These are phyloP conservation scores for Peniophora sp. DNA, from an alignment of 1,284 basidiomycete genomes.

Conservation along the genomic window DNA sequence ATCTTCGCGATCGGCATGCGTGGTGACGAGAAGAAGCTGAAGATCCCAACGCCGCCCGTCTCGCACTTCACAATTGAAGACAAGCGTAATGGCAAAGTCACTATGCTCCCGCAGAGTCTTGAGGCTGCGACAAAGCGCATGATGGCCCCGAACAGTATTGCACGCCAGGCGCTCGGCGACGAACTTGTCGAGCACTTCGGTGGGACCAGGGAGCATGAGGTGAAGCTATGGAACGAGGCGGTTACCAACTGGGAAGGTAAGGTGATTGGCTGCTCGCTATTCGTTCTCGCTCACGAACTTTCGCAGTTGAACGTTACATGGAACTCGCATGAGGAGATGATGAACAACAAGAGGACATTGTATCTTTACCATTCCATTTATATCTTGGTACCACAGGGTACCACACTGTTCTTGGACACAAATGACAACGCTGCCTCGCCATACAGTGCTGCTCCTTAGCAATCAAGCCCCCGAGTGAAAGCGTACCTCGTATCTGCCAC, in stretches of 20 bases:
- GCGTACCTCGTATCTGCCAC: no score
- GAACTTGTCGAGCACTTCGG: constrained; percentile 92
- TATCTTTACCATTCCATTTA: no score
- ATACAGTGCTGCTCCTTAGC: no score
- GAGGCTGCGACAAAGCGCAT: constrained; percentile 76
- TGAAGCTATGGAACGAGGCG: constrained; percentile 79
- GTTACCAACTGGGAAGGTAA: constrained; percentile 93
- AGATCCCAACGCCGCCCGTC: constrained; percentile 69
- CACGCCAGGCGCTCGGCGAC: constrained; percentile 82
- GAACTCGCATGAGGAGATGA: constrained; percentile 53
- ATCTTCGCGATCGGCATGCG: constrained; percentile 83
- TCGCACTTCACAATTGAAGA: constrained; percentile 49
- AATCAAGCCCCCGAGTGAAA: no score
- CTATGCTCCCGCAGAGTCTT: constrained; percentile 71
- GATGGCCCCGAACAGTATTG: constrained; percentile 72
- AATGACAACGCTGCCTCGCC: no score
- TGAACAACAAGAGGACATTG: not conserved
- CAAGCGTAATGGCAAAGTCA: constrained; percentile 50
- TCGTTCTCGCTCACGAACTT: not conserved
- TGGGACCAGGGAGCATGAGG: constrained; percentile 87
- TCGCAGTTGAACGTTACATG: constrained; percentile 75
- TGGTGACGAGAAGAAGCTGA: constrained; percentile 75
- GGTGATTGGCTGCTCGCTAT: constrained; percentile 14
- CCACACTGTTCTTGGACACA: no score
- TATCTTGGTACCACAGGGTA: no score